Conservation (phyloP, 228 moss, liverwort and hornwort species). For the Sphagnum magellanicum region DNA sequence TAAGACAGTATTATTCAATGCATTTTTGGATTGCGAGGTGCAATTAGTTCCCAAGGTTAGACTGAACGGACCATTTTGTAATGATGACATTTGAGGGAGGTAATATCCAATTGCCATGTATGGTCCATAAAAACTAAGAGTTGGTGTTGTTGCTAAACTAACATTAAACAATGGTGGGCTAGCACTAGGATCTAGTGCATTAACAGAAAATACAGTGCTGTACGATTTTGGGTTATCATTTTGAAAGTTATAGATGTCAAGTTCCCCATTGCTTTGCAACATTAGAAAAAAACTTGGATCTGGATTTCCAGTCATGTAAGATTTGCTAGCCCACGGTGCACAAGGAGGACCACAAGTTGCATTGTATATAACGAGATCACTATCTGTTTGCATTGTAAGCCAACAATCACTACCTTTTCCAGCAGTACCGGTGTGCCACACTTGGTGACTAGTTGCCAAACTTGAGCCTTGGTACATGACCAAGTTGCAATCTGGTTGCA, state of each 20-base stretch:
- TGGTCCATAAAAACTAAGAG: conserved; percentile 13
- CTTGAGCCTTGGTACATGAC: conserved; percentile 11
- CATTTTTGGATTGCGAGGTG: background rate
- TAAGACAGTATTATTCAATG: background rate
- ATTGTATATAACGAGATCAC: conserved; percentile 9
- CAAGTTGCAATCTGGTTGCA: conserved; percentile 27
- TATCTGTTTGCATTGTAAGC: conserved; percentile 15
- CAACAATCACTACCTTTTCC: conserved; percentile 9
- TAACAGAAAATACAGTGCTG: background rate
- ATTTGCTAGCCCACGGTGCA: conserved; percentile 9
- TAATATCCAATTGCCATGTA: conserved; percentile 29
- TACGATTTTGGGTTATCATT: conserved; percentile 6
- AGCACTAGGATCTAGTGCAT: background rate
- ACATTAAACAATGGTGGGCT: conserved; percentile 12
- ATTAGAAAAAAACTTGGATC: conserved; percentile 15
- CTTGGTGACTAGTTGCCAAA: conserved; percentile 6
- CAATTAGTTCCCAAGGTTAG: background rate
- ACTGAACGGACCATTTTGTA: background rate
- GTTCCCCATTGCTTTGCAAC: conserved; percentile 18
- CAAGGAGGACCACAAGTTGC: background rate
- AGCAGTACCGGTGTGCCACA: conserved; percentile 5
- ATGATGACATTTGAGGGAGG: conserved; percentile 10
- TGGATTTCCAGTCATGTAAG: conserved; percentile 1
- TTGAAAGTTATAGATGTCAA: conserved; percentile 10
- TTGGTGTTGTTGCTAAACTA: conserved; percentile 13